A percentile compares a stretch with the other conserved stretches of the same genome.
These are phyloP conservation scores for Persicaria maculosa DNA, from an alignment of 148 eudicot genomes.

Conservation along the genomic window DNA sequence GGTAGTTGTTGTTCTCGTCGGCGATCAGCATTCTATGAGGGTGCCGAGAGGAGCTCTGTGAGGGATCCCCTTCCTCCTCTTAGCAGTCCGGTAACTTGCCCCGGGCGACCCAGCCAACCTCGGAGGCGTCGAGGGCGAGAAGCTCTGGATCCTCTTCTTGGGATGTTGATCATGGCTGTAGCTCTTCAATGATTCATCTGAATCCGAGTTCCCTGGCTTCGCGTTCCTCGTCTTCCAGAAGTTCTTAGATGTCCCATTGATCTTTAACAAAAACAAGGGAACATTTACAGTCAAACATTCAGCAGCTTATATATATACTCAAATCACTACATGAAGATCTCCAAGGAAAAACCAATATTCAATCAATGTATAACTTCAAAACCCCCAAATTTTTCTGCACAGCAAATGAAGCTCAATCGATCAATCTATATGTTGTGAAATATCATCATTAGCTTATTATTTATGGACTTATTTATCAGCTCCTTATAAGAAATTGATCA, in stretches of 20 bases:
- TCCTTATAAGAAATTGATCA: not conserved
- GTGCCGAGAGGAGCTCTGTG: slow-evolving; percentile 33
- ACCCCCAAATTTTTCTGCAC: not conserved
- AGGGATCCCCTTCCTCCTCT: slow-evolving; percentile 33
- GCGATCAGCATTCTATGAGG: slow-evolving; percentile 25
- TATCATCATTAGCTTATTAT: not conserved
- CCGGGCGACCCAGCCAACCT: slow-evolving; percentile 13
- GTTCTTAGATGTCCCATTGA: slow-evolving; percentile 29
- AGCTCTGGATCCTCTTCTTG: slow-evolving; percentile 26
- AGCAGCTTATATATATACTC: not conserved
- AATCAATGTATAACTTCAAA: not conserved
- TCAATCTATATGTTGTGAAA: not conserved
- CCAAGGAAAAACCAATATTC: not conserved
- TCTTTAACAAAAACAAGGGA: slow-evolving; percentile 6
- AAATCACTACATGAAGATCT: too few relatives aligned
- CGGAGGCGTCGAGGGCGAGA: slow-evolving; percentile 30
- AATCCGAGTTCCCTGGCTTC: slow-evolving; percentile 7
- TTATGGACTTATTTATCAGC: not conserved
- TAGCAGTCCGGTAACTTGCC: slow-evolving; percentile 20
- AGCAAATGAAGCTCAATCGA: slow-evolving; percentile 13
- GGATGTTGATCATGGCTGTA: not conserved
- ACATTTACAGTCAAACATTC: not conserved
- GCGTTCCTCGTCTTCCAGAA: slow-evolving; percentile 17
- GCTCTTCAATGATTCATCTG: slow-evolving; percentile 21
- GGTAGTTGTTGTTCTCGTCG: not conserved